Base-by-base conservation (phyloP, 179 eudicot species). In the Nepenthes alata region DNA sequence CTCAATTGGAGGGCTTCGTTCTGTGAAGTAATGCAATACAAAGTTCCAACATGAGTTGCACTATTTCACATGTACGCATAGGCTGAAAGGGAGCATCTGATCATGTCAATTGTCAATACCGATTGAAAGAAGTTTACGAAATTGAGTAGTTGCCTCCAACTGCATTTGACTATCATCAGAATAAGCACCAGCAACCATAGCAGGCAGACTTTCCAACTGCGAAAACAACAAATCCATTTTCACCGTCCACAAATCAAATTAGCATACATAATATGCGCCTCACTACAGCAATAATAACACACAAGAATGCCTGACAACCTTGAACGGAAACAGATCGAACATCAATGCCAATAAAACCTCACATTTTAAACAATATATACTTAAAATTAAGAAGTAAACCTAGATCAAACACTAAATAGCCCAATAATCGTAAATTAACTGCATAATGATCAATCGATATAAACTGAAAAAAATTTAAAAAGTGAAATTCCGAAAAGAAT, bases 1-100 rank as follows among this genome's bases (percentile, higher is more conserved):
- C 75, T 88, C 94, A 70, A 91, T 91, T 16, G 98, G 98, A 48
- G 98, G 96, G 61, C 85, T 91, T 49, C 98, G 76, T 73, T 91
- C 98, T 91, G 78, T 57, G 53, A 37, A 67, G 41, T 41, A 37
- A 59, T 47, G 25, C 9, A 58, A 8, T 14, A 3, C 7, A 47
- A 65, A 14, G 25, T 25, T 0, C 25, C 25, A 25, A 25, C 25
- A 25, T 25, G 12, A 44, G 34, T 25, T 25, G 25, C 25, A 25
- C 25, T 25, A 25, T 25, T 25, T 25, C 25, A 25, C 25, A 25
- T 25, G 25, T 25, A 25, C 25, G 25, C 25, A 25, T 25, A 25
- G 25, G 25, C 25, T 25, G 0, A 25, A 25, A 25, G 25, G 1
- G 25, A 25, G 25, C 25, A 25, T 44, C 12, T 41, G 36, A 59